Evolutionary conservation across 1,139 yeast genomes (phyloP).

Genomic region (Protomyces macrosporus): DNA sequence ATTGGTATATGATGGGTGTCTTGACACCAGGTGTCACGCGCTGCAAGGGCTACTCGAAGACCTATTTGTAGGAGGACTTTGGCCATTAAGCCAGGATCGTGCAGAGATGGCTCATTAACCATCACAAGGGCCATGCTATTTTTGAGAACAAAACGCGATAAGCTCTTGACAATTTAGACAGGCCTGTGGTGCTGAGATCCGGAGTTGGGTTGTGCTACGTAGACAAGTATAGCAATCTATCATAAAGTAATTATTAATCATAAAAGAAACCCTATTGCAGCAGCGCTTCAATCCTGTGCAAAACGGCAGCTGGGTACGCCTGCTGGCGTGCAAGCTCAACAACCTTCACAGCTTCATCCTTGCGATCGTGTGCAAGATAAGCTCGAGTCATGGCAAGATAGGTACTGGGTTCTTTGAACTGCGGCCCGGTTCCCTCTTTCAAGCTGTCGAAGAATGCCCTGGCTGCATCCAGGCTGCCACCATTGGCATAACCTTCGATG

Average conservation of each 20-base stretch:
- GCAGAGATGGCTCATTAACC: too few relatives aligned
- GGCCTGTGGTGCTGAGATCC: too few relatives aligned
- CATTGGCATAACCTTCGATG: conserved; percentile 42
- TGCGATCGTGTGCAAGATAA: conserved; percentile 36
- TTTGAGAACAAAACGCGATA: too few relatives aligned
- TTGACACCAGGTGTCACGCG: conserved; percentile 5
- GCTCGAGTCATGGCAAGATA: conserved; percentile 41
- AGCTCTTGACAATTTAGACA: too few relatives aligned
- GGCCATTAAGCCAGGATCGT: too few relatives aligned
- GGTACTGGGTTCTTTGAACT: conserved; percentile 39
- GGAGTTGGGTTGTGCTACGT: too few relatives aligned
- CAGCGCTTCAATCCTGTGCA: conserved; percentile 30
- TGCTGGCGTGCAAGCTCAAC: conserved; percentile 36
- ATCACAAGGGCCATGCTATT: too few relatives aligned
- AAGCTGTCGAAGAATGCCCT: conserved; percentile 39
- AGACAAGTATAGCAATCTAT: too few relatives aligned
- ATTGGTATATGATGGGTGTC: conserved; percentile 19
- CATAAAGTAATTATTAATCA: too few relatives aligned
- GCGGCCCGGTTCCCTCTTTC: conserved; percentile 33
- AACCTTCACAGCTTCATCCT: conserved; percentile 35
- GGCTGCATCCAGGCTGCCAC: conserved; percentile 36
- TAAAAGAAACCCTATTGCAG: not conserved
- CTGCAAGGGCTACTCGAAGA: conserved; percentile 18
- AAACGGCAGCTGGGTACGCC: conserved; percentile 38
- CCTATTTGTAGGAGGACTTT: not conserved